Evolutionary conservation across 1,284 basidiomycete genomes (phyloP).

Genomic region (Irpex sp.): DNA sequence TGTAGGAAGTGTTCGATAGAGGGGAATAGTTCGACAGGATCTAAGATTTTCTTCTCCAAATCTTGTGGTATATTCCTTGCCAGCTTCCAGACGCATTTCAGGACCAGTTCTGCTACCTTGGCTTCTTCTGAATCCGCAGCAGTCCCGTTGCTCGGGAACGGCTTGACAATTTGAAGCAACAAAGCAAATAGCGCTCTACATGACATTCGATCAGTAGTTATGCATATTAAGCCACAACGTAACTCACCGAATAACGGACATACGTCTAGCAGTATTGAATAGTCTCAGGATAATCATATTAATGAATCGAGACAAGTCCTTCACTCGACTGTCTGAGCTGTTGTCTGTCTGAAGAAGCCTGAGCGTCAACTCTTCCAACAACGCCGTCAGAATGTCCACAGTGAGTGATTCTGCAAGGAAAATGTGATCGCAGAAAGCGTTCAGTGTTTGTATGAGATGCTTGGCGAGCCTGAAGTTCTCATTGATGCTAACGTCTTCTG

Average conservation of each 20-base stretch:
- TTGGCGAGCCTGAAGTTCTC: conserved; percentile 90
- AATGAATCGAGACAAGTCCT: conserved; percentile 92
- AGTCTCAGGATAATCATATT: conserved; percentile 96
- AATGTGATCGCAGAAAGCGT: conserved; percentile 86
- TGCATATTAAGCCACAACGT: neutral
- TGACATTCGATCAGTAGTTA: conserved; percentile 1
- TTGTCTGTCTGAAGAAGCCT: conserved; percentile 92
- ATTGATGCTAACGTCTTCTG: conserved; percentile 67
- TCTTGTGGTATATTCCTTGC: conserved; percentile 93
- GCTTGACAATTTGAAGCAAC: conserved; percentile 85
- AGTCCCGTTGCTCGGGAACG: conserved; percentile 73
- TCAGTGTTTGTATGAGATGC: conserved; percentile 92
- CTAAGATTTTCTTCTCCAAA: conserved; percentile 75
- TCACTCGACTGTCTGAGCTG: conserved; percentile 67
- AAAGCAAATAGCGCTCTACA: conserved; percentile 75
- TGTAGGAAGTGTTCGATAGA: conserved; percentile 94
- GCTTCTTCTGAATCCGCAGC: conserved; percentile 73
- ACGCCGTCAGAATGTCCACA: conserved; percentile 71
- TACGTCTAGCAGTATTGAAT: conserved; percentile 88
- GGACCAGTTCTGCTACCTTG: conserved; percentile 91
- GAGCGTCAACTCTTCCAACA: conserved; percentile 86
- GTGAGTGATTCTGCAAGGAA: conserved; percentile 81
- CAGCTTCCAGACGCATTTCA: conserved; percentile 99
- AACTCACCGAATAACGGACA: conserved; percentile 87
- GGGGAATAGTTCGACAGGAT: conserved; percentile 88